Base-by-base conservation (phyloP, 169 alveolate species). In the Sarcocystis neurona region DNA sequence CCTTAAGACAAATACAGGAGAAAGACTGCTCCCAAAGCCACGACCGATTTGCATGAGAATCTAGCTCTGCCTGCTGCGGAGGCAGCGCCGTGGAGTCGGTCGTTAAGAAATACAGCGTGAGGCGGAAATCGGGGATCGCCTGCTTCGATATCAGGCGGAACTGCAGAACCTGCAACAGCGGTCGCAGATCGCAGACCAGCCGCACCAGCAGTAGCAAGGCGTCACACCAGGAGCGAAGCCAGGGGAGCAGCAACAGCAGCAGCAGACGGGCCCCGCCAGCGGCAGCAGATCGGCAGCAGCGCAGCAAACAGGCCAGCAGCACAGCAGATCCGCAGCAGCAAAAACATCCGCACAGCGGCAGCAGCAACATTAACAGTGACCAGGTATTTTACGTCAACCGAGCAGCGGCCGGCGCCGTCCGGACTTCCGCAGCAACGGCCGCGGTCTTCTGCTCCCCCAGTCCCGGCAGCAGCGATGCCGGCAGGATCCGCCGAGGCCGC, bases 11-110 rank as follows among this genome's bases (percentile, higher is more conserved):
- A 70, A 84, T 84, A 32, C 60, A 63, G 34, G 89, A 84, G 63
- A 84, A 84, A 1, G 68, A 39, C 50, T 66, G 89, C 44, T 39
- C 60, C 89, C 89, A 84, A 37, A 84, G 82, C 89, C 89, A 84
- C 53, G 43, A 37, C 20, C 75, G 75, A n/a, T 63, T 63, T 5
- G 20, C 75, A 41, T 63, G 75, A n/a, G 75, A 63, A 41, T 63
- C 75, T 20, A 63, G 41, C 37, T n/a, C 75, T 5, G n/a, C 60
- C 37, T 68, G 89, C 32, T 6, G 2, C 32, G 89, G 72, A 10
- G 82, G 70, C 47, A n/a, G 41, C 58, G 89, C 72, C 20, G 77
- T 75, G 23, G 89, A 32, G 27, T 84, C 89, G 6, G 48, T 30
- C 20, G 89, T n/a, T 30, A 84, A 53, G 47, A 44, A 84, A 50